A percentile compares a stretch with the other conserved stretches of the same genome.
Conservation (phyloP, 768 basidiomycete species). For the Tylopilus rubrobrunneus region DNA sequence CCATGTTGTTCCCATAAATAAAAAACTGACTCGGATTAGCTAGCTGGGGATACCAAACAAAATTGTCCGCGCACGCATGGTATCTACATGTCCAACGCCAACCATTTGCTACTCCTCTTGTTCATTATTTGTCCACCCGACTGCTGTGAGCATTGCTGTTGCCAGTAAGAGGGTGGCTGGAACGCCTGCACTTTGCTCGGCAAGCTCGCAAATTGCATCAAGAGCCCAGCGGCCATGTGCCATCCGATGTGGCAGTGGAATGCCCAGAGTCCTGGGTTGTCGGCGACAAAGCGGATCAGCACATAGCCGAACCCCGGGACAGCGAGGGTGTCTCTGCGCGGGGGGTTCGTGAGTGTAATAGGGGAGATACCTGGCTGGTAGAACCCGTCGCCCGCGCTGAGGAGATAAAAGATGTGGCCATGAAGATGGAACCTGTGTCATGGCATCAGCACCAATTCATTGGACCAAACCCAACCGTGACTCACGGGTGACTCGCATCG, state of each 20-base stretch:
- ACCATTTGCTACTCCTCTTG: constrained; percentile 20
- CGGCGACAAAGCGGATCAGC: constrained; percentile 38
- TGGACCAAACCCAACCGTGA: background rate
- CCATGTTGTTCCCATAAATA: too few relatives aligned
- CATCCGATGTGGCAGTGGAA: constrained; percentile 42
- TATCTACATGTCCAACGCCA: constrained; percentile 11
- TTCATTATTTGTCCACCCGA: constrained; percentile 18
- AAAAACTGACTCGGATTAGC: too few relatives aligned
- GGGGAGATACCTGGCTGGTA: constrained; percentile 27
- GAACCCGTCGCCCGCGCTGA: constrained; percentile 34
- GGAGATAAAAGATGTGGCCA: constrained; percentile 34
- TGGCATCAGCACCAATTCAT: background rate
- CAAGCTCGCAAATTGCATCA: constrained; percentile 39
- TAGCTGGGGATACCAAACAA: too few relatives aligned
- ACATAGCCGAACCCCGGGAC: constrained; percentile 37
- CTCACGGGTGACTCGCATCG: constrained; percentile 31
- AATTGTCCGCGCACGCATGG: too few relatives aligned
- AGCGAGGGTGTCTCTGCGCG: constrained; percentile 40
- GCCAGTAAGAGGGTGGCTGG: constrained; percentile 33
- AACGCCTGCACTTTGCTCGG: constrained; percentile 33
- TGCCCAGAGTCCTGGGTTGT: constrained; percentile 45
- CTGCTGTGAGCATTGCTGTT: constrained; percentile 34
- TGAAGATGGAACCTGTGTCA: constrained; percentile 34
- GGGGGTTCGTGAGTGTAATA: constrained; percentile 34
- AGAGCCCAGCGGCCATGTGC: constrained; percentile 39